Evolutionary conservation across 106 monocot species (phyloP), one percentile per base, ranked within the genome.

Genomic region (Alisma plantagoaquatica): DNA sequence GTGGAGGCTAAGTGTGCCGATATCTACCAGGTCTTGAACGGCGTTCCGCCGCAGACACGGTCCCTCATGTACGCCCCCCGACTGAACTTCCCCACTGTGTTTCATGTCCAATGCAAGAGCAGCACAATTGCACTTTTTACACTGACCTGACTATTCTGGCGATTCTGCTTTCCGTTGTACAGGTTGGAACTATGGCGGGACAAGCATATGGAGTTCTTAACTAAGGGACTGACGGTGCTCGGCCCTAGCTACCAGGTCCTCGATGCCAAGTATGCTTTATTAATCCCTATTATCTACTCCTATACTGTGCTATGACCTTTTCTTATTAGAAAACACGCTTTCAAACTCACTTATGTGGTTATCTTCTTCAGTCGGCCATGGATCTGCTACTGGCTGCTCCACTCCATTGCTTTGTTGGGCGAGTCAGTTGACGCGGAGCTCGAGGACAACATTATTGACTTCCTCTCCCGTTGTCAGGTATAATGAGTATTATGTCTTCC

Each of bases 331-430:
- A n/a, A n/a, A n/a, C n/a, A n/a, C n/a, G n/a, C n/a, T n/a, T n/a
- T n/a, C n/a, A n/a, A n/a, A n/a, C n/a, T n/a, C 16, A 21, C 18
- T 45, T 2, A 38, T 59, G 43, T 56, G 9, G 3, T 56, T 38
- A 14, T 14, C 9, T 11, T 2, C 2, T 71, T 29, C 49, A 96
- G 96, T 54, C 98, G 98, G 15, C 89, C 98, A 53, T 98, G 98
- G 98, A 22, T 98, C n/a, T 98, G 98, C 49, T 98, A 98, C 44
- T 98, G 98, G 98, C 82, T 98, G 54, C 43, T 98, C 55, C 98
- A 98, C 64, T 81, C 98, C 22, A 46, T 85, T 59, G 53, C 78
- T 27, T 51, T 98, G 33, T 57, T 98, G 47, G 85, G 78, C 27
- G 90, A 90, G 51, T 11, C 29, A 10, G 8, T 85, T 32, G 90